phyloP scores from a whole-genome alignment of 2,329 filamentous ascomycete species.

The Diaporthe humulicola region DNA sequence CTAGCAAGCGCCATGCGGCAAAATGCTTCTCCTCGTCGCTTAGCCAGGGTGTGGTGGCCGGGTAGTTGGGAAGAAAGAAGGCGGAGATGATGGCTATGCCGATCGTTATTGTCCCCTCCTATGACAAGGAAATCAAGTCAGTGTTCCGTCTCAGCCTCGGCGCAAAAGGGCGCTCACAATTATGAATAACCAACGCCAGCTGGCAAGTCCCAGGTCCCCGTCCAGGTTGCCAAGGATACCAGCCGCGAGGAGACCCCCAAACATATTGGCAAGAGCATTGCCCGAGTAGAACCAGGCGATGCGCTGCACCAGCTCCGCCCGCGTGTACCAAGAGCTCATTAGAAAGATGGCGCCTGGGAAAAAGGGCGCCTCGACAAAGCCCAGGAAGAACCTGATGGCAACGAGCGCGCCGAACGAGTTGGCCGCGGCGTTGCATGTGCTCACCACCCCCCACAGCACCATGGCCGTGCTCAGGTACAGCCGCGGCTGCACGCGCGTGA shows the following conservation, averaged over 20 bases:
- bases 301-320: slow-evolving; percentile 57
- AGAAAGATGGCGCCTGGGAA: slow-evolving; percentile 63
- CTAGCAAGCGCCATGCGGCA: slow-evolving; percentile 39
- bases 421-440: slow-evolving; percentile 61
- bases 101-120: slow-evolving; percentile 38
- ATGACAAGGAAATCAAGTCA: neutral
- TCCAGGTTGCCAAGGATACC: slow-evolving; percentile 60
- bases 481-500: slow-evolving; percentile 67
- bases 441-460: slow-evolving; percentile 56
- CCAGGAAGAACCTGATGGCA: slow-evolving; percentile 62
- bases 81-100: slow-evolving; percentile 35
- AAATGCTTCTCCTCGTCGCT: slow-evolving; percentile 41
- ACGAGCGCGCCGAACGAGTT: slow-evolving; percentile 58
- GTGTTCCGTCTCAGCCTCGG: neutral
- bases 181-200: slow-evolving; percentile 51
- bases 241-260: slow-evolving; percentile 64
- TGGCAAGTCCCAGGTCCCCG: slow-evolving; percentile 47
- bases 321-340: slow-evolving; percentile 61
- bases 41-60: slow-evolving; percentile 40
- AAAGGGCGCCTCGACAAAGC: slow-evolving; percentile 60
- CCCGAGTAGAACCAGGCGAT: slow-evolving; percentile 63
- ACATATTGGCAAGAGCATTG: slow-evolving; percentile 62
- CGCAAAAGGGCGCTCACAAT: slow-evolving; percentile 40
- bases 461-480: slow-evolving; percentile 65
- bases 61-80: slow-evolving; percentile 42